These are phyloP conservation scores for Exophiala phaeomuriformis DNA, from an alignment of 2,329 filamentous ascomycete species.

Conservation along the genomic window DNA sequence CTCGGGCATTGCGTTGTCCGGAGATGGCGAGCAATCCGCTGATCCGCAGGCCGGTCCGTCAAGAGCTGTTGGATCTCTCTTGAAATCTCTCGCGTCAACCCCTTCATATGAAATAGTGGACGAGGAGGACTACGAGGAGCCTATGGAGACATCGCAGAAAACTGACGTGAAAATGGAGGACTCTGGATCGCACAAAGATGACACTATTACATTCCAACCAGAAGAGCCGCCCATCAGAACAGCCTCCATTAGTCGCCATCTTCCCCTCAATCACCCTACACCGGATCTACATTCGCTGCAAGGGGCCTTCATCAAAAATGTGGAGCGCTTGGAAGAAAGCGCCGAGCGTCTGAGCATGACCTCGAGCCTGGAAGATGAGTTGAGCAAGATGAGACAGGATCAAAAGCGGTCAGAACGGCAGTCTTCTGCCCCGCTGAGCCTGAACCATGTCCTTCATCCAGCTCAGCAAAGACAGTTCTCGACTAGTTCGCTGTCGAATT, in stretches of 20 bases:
- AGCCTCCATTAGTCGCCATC: constrained; percentile 36
- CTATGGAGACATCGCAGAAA: constrained; percentile 20
- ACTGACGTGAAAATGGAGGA: constrained; percentile 9
- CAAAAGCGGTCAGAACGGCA: constrained; percentile 34
- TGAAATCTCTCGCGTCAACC: constrained; percentile 33
- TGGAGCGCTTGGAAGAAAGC: constrained; percentile 43
- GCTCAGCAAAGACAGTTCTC: constrained; percentile 30
- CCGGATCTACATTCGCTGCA: constrained; percentile 46
- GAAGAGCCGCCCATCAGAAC: constrained; percentile 28
- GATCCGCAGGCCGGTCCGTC: constrained; percentile 2
- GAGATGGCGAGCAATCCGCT: constrained; percentile 9
- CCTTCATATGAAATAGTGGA: constrained; percentile 42
- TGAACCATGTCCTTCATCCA: constrained; percentile 11
- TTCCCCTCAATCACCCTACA: constrained; percentile 43
- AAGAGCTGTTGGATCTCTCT: constrained; percentile 30
- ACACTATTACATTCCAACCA: constrained; percentile 8
- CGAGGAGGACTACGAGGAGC: constrained; percentile 39
- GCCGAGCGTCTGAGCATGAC: constrained; percentile 44
- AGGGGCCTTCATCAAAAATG: constrained; percentile 45
- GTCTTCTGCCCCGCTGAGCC: constrained; percentile 31
- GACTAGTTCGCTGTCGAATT: constrained; percentile 38
- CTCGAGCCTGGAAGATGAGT: constrained; percentile 41
- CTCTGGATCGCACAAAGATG: constrained; percentile 5
- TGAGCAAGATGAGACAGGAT: constrained; percentile 41
- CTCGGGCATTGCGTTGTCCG: constrained; percentile 8